Base-by-base conservation (phyloP, 2,329 filamentous ascomycete species). In the Fusarium marasasianum region DNA sequence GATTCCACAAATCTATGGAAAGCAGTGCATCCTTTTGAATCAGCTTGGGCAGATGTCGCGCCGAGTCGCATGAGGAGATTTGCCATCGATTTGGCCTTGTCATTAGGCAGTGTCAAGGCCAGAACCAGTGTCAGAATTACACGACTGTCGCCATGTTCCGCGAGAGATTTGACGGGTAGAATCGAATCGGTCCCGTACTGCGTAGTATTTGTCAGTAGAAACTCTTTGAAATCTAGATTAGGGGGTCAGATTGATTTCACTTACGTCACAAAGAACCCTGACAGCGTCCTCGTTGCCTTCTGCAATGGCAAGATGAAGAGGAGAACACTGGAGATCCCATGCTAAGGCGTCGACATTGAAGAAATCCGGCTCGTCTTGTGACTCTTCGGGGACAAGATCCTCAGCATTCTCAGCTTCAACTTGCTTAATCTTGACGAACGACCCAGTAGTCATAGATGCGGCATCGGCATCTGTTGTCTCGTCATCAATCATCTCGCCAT, bases 251-350 rank as follows among this genome's bases (percentile, higher is more conserved):
- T 43, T 31, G 22, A 20, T 43, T 33, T 14, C 50, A 77, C 82
- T 79, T 79, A 87, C 87, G 50, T 91, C 86, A 59, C 93, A 92
- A 12, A 97, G 87, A 31, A 90, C 81, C 65, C 91, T 89, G 20
- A 96, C 93, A 17, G 91, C 88, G 8, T 92, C 87, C 33, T 88
- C 84, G 73, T 96, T 91, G 1, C 93, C 94, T 68, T 90, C 89
- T 4, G 93, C 80, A 69, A 97, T 94, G 13, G 94, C 94, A 35
- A 95, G 87, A 80, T 97, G 94, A 10, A 97, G 86, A 4, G 94
- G 90, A 18, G 92, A 93, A 65, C 91, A 89, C 9, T 91, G 90
- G 10, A 87, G 88, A 76, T 97, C 94, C 94, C 94, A 97, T 3
- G 93, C 90, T n/a, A 93, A 79, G 3, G 92, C 88, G 73, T 97